Conservation (phyloP, 148 eudicot species). For the Vaccinium corymbosum region DNA sequence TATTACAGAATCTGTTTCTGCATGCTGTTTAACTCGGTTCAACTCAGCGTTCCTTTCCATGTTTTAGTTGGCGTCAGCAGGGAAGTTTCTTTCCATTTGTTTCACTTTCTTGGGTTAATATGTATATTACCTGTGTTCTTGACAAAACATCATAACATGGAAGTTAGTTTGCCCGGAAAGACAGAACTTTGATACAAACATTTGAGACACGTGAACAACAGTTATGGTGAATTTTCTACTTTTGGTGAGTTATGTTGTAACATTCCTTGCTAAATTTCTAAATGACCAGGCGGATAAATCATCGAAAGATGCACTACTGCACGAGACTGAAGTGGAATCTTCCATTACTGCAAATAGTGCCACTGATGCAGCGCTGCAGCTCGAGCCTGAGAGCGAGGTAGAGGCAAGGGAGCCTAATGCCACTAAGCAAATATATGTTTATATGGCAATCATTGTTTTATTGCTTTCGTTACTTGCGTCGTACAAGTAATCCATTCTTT, state of each 20-base stretch:
- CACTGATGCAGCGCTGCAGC: not conserved
- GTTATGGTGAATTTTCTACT: not conserved
- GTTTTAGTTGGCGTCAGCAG: not conserved
- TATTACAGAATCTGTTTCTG: not conserved
- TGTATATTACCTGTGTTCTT: not conserved
- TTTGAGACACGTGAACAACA: not conserved
- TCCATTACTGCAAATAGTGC: conserved; percentile 14
- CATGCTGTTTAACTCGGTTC: not conserved
- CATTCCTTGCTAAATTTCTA: conserved; percentile 5
- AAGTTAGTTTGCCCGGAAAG: too few relatives aligned
- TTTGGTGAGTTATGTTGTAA: not conserved
- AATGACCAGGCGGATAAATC: conserved; percentile 37
- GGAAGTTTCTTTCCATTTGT: not conserved
- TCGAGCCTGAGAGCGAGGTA: conserved; percentile 14
- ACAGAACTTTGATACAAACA: not conserved
- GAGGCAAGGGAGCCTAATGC: conserved; percentile 10
- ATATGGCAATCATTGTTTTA: conserved; percentile 37
- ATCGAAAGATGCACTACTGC: conserved; percentile 13
- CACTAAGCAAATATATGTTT: conserved; percentile 21
- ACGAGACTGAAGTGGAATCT: conserved; percentile 31
- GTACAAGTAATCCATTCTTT: conserved; percentile 17
- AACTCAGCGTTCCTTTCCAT: not conserved
- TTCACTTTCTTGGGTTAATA: not conserved
- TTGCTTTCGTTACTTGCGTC: conserved; percentile 36
- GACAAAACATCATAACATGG: not conserved